Percentiles rank a stretch among this genome's conserved stretches.
Evolutionary conservation across 2,329 filamentous ascomycete species (phyloP).

Genomic region (Aspergillus clavatus): DNA sequence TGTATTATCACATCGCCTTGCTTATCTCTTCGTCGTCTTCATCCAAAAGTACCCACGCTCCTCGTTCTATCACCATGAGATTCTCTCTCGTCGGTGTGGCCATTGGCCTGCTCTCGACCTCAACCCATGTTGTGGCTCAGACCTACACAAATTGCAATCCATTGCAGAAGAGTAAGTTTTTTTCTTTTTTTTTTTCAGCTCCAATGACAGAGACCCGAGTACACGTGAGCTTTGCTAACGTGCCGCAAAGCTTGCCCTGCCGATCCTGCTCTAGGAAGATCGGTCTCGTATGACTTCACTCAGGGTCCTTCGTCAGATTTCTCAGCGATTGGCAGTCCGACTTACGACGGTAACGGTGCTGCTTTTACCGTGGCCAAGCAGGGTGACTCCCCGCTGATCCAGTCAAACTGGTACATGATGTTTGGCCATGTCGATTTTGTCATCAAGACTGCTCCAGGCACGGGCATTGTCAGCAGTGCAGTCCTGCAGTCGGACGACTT

Average conservation of each 20-base stretch:
- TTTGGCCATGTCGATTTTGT: constrained; percentile 85
- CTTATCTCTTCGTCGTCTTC: not conserved
- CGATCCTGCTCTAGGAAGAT: constrained; percentile 74
- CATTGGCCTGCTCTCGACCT: constrained; percentile 25
- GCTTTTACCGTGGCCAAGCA: constrained; percentile 72
- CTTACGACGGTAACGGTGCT: constrained; percentile 71
- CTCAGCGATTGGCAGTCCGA: constrained; percentile 61
- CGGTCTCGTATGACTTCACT: constrained; percentile 80
- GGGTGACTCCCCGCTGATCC: constrained; percentile 80
- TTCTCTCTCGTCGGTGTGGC: constrained; percentile 22
- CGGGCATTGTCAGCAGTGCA: constrained; percentile 87
- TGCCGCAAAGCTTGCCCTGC: constrained; percentile 58
- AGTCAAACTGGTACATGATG: constrained; percentile 97
- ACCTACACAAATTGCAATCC: constrained; percentile 45
- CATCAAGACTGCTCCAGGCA: constrained; percentile 80
- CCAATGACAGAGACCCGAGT: no score
- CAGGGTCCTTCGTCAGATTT: constrained; percentile 75
- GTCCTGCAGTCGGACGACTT: constrained; percentile 87
- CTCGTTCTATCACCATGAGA: constrained; percentile 28
- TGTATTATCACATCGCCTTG: constrained; percentile 1
- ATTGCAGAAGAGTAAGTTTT: constrained; percentile 32
- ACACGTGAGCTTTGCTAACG: constrained; percentile 6
- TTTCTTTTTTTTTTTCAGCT: no score
- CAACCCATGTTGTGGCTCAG: constrained; percentile 34
- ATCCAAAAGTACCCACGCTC: constrained; percentile 3